Evolutionary conservation across 768 basidiomycete genomes (phyloP), one percentile per base, ranked within the genome.

Genomic region (Chiua virens): DNA sequence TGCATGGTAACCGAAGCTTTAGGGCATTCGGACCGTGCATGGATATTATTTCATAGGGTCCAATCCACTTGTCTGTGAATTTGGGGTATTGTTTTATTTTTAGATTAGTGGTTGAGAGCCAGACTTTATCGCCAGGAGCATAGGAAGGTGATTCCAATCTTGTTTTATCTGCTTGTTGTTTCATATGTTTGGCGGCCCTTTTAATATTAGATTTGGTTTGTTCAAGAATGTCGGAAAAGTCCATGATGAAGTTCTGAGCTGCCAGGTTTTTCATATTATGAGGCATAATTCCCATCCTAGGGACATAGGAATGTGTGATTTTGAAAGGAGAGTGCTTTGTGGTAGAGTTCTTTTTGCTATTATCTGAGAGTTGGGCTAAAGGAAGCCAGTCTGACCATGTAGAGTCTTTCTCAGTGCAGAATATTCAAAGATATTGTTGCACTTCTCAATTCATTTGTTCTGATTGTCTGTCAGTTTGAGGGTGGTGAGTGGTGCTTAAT

Each of bases 381-480:
- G 30, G 30, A 5, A 30, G 10, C 30, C 30, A 13, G 8, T 13
- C 3, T 30, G 30, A 30, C 30, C 30, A 30, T 4, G 5, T 9
- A 13, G 5, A 5, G 5, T 36, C 10, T 2, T 36, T 36, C n/a
- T 36, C 35, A 8, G 35, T 15, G 8, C 17, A 17, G 17, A 17
- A 36, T 6, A 36, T 3, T 13, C 6, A 5, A 5, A 36, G 35
- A n/a, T n/a, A 36, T 11, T 36, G 35, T 18, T 36, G 35, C 3
- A 36, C 4, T 17, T 63, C 67, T 49, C 65, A 63, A 50, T 72
- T 72, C 20, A 61, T 50, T 6, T 59, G 18, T 56, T 73, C 66
- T 10, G 65, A 71, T 46, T 70, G 66, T 0, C 70, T 63, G 53
- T 77, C 64, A 2, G 73, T 69, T 47, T 75, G 68, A 1, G 66